Evolutionary conservation across 192 early-diverging fungal species (phyloP).

Genomic region (Dispira simplex): DNA sequence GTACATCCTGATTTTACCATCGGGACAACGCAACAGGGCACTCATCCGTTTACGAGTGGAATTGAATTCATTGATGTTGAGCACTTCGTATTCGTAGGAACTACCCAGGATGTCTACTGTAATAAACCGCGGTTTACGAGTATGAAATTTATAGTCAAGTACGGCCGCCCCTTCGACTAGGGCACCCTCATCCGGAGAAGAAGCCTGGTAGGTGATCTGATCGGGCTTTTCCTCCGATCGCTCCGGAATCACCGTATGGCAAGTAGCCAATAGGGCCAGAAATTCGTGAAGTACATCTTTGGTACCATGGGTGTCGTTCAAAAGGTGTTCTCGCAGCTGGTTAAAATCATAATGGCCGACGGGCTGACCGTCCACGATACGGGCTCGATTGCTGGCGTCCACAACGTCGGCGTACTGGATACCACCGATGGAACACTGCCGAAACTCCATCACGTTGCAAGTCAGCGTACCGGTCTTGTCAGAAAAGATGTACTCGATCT

Average conservation of each 20-base stretch:
- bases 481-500: slow-evolving; percentile 94
- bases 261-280: slow-evolving; percentile 74
- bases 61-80: slow-evolving; percentile 98
- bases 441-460: slow-evolving; percentile 81
- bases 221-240: slow-evolving; percentile 35
- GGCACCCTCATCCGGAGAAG: slow-evolving; percentile 94
- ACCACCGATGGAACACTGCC: slow-evolving; percentile 82
- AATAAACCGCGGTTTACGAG: slow-evolving; percentile 29
- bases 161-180: slow-evolving; percentile 60
- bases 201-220: slow-evolving; percentile 82
- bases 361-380: slow-evolving; percentile 47
- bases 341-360: slow-evolving; percentile 49
- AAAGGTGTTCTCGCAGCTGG: slow-evolving; percentile 41
- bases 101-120: slow-evolving; percentile 14
- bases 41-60: slow-evolving; percentile 99
- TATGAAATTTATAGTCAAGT: slow-evolving; percentile 49
- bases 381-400: slow-evolving; percentile 78
- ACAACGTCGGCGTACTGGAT: slow-evolving; percentile 79
- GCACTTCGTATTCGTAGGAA: slow-evolving; percentile 65
- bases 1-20: slow-evolving; percentile 75
- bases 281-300: slow-evolving; percentile 72
- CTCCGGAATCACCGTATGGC: slow-evolving; percentile 98
- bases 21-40: slow-evolving; percentile 70
- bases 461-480: slow-evolving; percentile 90
- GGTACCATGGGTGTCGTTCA: slow-evolving; percentile 29